Evolutionary conservation across 2,329 filamentous ascomycete species (phyloP).

Genomic region (Talaromyces funiculosus): DNA sequence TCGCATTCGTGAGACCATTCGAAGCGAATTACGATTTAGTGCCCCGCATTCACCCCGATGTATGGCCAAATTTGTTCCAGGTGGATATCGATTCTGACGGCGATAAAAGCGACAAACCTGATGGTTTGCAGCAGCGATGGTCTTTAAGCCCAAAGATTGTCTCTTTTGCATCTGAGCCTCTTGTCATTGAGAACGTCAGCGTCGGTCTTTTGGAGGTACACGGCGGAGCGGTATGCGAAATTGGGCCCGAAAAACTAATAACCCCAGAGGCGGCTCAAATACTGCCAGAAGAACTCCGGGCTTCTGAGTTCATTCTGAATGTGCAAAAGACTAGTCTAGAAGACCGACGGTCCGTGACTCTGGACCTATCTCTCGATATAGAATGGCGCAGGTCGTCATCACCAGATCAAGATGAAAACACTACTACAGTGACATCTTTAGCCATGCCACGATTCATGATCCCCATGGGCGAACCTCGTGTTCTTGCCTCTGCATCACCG

Average conservation of each 20-base stretch:
- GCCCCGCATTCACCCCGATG: conserved; percentile 67
- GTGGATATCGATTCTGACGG: conserved; percentile 42
- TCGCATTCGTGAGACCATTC: conserved; percentile 76
- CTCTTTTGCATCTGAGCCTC: conserved; percentile 65
- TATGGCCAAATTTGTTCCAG: conserved; percentile 85
- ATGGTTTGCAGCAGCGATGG: conserved; percentile 76
- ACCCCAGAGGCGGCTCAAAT: conserved; percentile 41
- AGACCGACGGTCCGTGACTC: conserved; percentile 66
- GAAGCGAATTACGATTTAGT: conserved; percentile 86
- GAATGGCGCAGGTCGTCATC: conserved; percentile 61
- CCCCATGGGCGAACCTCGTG: conserved; percentile 78
- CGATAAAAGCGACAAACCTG: conserved; percentile 29
- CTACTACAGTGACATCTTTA: conserved; percentile 60
- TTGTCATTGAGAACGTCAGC: conserved; percentile 59
- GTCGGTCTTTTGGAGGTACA: conserved; percentile 57
- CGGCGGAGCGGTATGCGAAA: conserved; percentile 57
- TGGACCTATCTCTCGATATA: conserved; percentile 71
- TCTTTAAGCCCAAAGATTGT: conserved; percentile 64
- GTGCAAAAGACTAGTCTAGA: conserved; percentile 74
- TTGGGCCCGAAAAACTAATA: conserved; percentile 30
- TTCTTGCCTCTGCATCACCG: conserved; percentile 52
- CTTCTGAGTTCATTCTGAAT: conserved; percentile 66
- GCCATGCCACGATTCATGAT: conserved; percentile 74
- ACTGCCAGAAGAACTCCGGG: conserved; percentile 61
- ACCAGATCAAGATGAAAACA: conserved; percentile 24